Evolutionary conservation across 768 basidiomycete species (phyloP).

Genomic region (Coprinopsis sp.): DNA sequence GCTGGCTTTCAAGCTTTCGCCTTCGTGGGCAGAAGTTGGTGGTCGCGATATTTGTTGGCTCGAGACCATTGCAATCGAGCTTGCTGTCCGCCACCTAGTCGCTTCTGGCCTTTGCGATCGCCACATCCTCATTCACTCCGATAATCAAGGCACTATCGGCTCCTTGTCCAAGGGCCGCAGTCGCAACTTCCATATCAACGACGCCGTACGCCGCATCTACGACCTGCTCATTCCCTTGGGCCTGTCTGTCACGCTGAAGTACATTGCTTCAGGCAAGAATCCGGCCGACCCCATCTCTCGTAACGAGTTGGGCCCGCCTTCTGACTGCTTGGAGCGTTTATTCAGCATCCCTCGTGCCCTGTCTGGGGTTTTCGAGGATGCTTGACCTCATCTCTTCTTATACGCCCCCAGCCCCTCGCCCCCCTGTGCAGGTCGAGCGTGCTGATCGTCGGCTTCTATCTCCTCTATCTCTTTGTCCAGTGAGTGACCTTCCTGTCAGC

Average conservation of each 20-base stretch:
- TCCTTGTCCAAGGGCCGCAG: slow-evolving; percentile 27
- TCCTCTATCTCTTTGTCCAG: too few species aligned
- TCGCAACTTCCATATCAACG: slow-evolving; percentile 25
- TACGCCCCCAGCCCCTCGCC: not conserved
- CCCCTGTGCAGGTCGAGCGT: too few species aligned
- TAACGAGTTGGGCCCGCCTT: not conserved
- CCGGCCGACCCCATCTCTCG: slow-evolving; percentile 9
- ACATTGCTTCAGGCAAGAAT: slow-evolving; percentile 6
- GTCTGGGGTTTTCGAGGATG: not conserved
- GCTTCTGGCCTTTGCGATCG: slow-evolving; percentile 10
- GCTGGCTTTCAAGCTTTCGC: slow-evolving; percentile 21
- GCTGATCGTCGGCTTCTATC: too few species aligned
- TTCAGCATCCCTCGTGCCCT: not conserved
- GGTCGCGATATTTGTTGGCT: slow-evolving; percentile 20
- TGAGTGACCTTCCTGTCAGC: too few species aligned
- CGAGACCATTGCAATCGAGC: slow-evolving; percentile 23
- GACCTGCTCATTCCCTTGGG: slow-evolving; percentile 1
- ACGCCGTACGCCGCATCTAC: slow-evolving; percentile 18
- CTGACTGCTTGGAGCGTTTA: not conserved
- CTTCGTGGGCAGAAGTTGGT: slow-evolving; percentile 9
- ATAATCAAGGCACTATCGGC: slow-evolving; percentile 34
- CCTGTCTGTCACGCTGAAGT: slow-evolving; percentile 5
- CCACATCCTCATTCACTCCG: slow-evolving; percentile 22
- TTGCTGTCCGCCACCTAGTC: slow-evolving; percentile 10
- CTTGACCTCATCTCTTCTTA: not conserved